Conservation (phyloP, 192 early-diverging fungal species). For the Borealophlyctis nickersoniae region DNA sequence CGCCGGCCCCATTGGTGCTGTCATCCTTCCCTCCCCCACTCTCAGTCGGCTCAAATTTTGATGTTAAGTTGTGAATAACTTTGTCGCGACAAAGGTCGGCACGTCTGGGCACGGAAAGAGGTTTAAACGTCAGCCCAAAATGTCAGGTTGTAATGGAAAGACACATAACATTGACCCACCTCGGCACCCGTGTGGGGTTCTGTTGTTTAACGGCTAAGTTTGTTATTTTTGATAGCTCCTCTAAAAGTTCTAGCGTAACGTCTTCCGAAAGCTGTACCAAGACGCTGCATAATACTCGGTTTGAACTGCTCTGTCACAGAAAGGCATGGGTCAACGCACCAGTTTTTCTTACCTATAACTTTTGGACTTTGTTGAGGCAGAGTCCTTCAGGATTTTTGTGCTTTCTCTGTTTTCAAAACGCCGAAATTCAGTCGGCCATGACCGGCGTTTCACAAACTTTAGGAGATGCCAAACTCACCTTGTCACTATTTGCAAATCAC, state of each 20-base stretch:
- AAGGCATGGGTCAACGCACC: not conserved
- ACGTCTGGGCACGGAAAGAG: slow-evolving; percentile 17
- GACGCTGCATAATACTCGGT: not conserved
- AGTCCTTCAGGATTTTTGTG: slow-evolving; percentile 41
- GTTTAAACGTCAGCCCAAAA: not conserved
- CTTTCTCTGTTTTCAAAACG: slow-evolving; percentile 21
- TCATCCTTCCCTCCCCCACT: too few relatives aligned
- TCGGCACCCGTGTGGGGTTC: slow-evolving; percentile 46
- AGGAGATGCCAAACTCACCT: slow-evolving; percentile 34
- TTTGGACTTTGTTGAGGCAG: slow-evolving; percentile 47
- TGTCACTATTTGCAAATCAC: slow-evolving; percentile 36
- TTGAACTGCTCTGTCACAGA: not conserved
- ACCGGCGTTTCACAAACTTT: too few relatives aligned
- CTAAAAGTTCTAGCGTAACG: slow-evolving; percentile 19
- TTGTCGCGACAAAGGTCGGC: slow-evolving; percentile 47
- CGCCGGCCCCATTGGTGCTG: not conserved
- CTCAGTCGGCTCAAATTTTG: slow-evolving; percentile 16
- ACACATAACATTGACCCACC: too few relatives aligned
- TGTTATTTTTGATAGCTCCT: slow-evolving; percentile 17
- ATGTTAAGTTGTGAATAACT: slow-evolving; percentile 32
- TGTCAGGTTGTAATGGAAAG: not conserved
- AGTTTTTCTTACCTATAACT: slow-evolving; percentile 40
- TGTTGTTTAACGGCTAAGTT: slow-evolving; percentile 41
- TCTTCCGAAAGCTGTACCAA: slow-evolving; percentile 24
- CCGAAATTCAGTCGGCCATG: too few relatives aligned